phyloP scores from a whole-genome alignment of 1,139 yeast species.

The Pichia sp. region DNA sequence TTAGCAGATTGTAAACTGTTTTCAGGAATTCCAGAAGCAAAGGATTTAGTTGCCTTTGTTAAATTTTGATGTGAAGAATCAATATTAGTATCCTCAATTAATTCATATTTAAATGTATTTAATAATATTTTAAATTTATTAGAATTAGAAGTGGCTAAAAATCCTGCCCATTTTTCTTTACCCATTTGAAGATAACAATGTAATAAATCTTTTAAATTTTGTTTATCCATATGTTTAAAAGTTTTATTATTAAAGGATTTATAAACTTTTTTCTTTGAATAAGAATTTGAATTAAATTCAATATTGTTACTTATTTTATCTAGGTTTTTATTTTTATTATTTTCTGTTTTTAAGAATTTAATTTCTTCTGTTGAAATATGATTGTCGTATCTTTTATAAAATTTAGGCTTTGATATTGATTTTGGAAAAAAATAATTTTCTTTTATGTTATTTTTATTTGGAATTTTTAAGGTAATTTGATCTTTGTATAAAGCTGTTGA shows the following conservation, averaged over 20 bases:
- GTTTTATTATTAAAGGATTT: slow-evolving; percentile 7
- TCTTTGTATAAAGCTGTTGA: not conserved
- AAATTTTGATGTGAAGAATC: too few species aligned
- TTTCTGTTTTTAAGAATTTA: too few species aligned
- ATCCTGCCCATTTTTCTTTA: slow-evolving; percentile 24
- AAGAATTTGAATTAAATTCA: too few species aligned
- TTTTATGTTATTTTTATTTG: not conserved
- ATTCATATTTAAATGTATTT: slow-evolving; percentile 14
- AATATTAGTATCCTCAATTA: slow-evolving; percentile 2
- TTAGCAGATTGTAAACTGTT: not conserved
- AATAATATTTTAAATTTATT: slow-evolving; percentile 22
- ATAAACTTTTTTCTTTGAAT: too few species aligned
- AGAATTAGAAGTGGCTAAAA: slow-evolving; percentile 23
- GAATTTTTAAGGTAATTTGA: slow-evolving; percentile 2
- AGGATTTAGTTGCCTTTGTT: too few species aligned
- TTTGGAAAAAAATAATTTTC: not conserved
- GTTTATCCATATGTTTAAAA: slow-evolving; percentile 17
- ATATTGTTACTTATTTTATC: too few species aligned
- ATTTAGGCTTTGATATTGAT: not conserved
- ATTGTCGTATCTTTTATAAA: not conserved
- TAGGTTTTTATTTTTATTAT: too few species aligned
- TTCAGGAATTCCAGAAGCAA: too few species aligned
- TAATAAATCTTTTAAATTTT: slow-evolving; percentile 19
- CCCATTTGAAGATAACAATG: slow-evolving; percentile 22
- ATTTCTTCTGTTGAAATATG: too few species aligned